phyloP scores from a whole-genome alignment of 2,329 filamentous ascomycete genomes.

The Aspergillus hiratsukae region DNA sequence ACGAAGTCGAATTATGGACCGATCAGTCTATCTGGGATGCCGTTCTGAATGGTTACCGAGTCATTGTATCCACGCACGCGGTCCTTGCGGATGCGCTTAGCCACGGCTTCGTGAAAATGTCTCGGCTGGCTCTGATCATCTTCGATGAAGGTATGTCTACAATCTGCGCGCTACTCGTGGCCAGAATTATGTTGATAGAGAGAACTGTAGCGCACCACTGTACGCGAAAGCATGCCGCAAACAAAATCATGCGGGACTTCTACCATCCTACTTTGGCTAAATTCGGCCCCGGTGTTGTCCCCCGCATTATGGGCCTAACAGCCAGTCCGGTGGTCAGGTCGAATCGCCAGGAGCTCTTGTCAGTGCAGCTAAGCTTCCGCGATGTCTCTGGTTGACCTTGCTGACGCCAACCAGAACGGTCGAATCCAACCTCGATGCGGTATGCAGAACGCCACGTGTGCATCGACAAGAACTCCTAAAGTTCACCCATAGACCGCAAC shows the following conservation, averaged over 20 bases:
- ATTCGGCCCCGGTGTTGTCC: conserved; percentile 39
- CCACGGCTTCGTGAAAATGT: conserved; percentile 68
- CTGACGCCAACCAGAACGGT: conserved; percentile 42
- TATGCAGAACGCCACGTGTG: conserved; percentile 63
- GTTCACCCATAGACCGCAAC: conserved; percentile 61
- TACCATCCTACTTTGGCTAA: conserved; percentile 52
- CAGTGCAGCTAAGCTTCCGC: conserved; percentile 6
- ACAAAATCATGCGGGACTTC: conserved; percentile 67
- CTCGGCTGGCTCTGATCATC: conserved; percentile 62
- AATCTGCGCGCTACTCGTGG: too few species aligned
- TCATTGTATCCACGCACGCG: conserved; percentile 76
- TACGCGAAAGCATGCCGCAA: conserved; percentile 57
- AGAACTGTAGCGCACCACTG: conserved; percentile 65
- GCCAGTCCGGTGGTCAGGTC: conserved; percentile 70
- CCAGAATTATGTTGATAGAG: background rate
- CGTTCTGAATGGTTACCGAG: conserved; percentile 58
- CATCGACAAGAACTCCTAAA: conserved; percentile 67
- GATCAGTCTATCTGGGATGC: conserved; percentile 62
- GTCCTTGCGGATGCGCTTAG: conserved; percentile 68
- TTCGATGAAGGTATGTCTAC: conserved; percentile 70
- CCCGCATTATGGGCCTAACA: conserved; percentile 71
- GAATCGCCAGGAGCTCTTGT: conserved; percentile 52
- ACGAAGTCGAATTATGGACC: conserved; percentile 70
- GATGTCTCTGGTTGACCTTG: background rate
- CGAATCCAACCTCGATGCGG: conserved; percentile 66